Percentiles rank a stretch among this genome's conserved stretches.
Evolutionary conservation across 2,329 filamentous ascomycete species (phyloP).

Genomic region (Alternaria triticimaculans): DNA sequence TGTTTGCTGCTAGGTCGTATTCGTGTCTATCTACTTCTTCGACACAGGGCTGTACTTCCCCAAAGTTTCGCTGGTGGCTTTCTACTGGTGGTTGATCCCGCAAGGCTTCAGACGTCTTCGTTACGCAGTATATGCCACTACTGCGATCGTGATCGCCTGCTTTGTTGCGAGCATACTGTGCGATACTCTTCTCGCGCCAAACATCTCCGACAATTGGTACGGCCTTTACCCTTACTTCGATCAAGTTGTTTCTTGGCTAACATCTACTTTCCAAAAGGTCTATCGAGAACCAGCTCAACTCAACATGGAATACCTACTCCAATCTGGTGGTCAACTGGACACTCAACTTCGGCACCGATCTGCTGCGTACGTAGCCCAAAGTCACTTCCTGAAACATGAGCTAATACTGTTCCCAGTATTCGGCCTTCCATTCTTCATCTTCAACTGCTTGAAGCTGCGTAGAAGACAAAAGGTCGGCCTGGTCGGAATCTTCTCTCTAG

Average conservation of each 20-base stretch:
- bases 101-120: constrained; percentile 25
- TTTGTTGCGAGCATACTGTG: constrained; percentile 23
- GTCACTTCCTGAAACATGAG: too few species aligned
- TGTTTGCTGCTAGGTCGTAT: constrained; percentile 20
- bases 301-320: constrained; percentile 27
- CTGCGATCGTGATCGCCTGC: constrained; percentile 9
- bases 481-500: constrained; percentile 29
- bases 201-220: constrained; percentile 30
- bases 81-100: constrained; percentile 37
- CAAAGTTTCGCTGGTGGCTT: constrained; percentile 26
- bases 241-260: neutral
- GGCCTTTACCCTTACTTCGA: neutral
- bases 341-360: constrained; percentile 27
- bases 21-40: constrained; percentile 26
- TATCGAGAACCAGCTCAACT: constrained; percentile 25
- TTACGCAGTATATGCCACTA: constrained; percentile 18
- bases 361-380: constrained; percentile 18
- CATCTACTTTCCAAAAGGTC: constrained; percentile 1
- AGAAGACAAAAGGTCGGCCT: constrained; percentile 31
- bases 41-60: constrained; percentile 31
- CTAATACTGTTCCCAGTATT: constrained; percentile 18
- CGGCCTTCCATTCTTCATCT: constrained; percentile 29
- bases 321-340: constrained; percentile 21
- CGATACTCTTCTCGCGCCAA: constrained; percentile 17
- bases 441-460: constrained; percentile 30